Conservation (phyloP, 352 stramenopile species). For the Phytophthora pisi region DNA sequence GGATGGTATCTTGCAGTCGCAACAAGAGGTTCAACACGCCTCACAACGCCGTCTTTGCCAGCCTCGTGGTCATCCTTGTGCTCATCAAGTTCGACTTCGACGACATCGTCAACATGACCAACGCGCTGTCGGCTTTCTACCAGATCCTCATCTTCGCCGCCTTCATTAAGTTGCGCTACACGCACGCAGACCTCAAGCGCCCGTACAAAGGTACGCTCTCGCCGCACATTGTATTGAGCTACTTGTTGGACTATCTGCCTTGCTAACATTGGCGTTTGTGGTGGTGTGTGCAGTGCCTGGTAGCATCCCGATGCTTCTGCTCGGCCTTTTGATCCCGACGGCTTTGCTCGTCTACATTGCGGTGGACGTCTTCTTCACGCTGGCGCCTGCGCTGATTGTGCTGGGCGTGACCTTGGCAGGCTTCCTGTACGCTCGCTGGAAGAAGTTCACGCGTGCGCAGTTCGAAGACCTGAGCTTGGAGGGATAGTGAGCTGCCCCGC, state of each 20-base stretch:
- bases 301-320: conserved; percentile 37
- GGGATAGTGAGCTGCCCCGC: conserved; percentile 8
- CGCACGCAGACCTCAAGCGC: conserved; percentile 41
- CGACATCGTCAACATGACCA: conserved; percentile 87
- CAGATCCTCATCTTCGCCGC: conserved; percentile 89
- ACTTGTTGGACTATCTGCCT: background rate
- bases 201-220: conserved; percentile 45
- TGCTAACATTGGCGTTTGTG: conserved; percentile 11
- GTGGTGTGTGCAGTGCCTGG: conserved; percentile 37
- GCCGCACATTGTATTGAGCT: background rate
- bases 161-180: conserved; percentile 89
- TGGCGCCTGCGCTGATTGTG: conserved; percentile 50
- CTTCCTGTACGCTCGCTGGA: conserved; percentile 44
- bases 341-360: conserved; percentile 52
- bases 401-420: conserved; percentile 41
- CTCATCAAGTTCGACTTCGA: conserved; percentile 76
- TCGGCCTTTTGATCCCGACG: conserved; percentile 42
- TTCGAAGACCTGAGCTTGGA: conserved; percentile 40
- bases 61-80: conserved; percentile 54
- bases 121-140: conserved; percentile 89
- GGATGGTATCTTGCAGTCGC: conserved; percentile 28
- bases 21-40: conserved; percentile 64
- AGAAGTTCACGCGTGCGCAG: conserved; percentile 53
- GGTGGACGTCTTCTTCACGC: conserved; percentile 53
- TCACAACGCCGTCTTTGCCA: conserved; percentile 51